Evolutionary conservation across 805 yeast species (phyloP), one percentile per base, ranked within the genome.

Genomic region (Wickerhamiella brachini): DNA sequence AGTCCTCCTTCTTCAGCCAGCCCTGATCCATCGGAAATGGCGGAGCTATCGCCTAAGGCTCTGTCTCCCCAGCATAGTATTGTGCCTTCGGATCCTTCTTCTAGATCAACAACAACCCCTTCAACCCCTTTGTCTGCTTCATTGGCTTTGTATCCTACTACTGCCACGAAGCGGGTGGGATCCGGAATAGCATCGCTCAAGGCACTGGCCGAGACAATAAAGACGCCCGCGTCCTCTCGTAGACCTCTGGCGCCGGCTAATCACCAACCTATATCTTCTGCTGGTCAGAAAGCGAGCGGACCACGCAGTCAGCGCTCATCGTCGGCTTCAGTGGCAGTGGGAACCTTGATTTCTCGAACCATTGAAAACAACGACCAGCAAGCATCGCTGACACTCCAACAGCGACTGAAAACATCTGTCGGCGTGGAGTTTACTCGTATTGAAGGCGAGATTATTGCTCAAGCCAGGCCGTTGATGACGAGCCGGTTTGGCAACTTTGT

Each of bases 401-500:
- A 69, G 51, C 65, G 69, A 49, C 62, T 70, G 34, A 64, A 63
- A 48, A 53, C 55, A 3, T 61, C 68, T 13, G 51, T 58, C 21
- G 54, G 57, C 1, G 65, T 54, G 17, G 69, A 68, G 48, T 63
- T 57, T 42, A 59, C 58, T 20, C 50, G 53, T 12, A 64, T 70
- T 15, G 57, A 65, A 18, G 59, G 54, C 13, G 62, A 64, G 2
- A 65, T 70, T 17, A 52, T 57, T 17, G 59, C 55, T 4, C 61
- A 62, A 18, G 57, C 62, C 5, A 58, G 58, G 44, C 54, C 50
- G n/a, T 62, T 70, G 15, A 69, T 70, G 70, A 51, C 60, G 24
- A 70, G 71, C 56, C 55, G 70, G 20, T 71, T 70, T 51, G 74
- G 74, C 4, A 70, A 70, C 56, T 70, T 70, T 48, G 60, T 70